Evolutionary conservation across 2,329 filamentous ascomycete genomes (phyloP).

Genomic region (Xylaria arbuscula): DNA sequence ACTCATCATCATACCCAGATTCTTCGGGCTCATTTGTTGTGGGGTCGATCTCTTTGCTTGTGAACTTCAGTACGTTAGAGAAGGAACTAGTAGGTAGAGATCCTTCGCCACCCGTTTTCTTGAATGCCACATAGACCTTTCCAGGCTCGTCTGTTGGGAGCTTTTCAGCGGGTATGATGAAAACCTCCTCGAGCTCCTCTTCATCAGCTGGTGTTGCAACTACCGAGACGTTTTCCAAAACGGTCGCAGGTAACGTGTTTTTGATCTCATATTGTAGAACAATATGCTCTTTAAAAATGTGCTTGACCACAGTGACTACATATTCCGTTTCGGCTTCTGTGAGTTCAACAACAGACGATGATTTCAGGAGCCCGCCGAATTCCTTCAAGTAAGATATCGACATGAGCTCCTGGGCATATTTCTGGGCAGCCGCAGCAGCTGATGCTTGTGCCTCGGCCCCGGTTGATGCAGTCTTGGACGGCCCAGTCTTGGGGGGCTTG

Average conservation of each 20-base stretch:
- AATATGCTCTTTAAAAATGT: constrained; percentile 97
- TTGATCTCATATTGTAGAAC: constrained; percentile 97
- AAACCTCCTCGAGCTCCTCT: constrained; percentile 88
- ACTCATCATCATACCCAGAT: constrained; percentile 94
- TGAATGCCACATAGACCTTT: constrained; percentile 95
- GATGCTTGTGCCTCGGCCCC: constrained; percentile 80
- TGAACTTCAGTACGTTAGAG: constrained; percentile 95
- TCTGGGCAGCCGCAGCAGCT: constrained; percentile 83
- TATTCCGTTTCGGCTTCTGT: constrained; percentile 99
- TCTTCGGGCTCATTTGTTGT: constrained; percentile 94
- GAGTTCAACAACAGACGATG: constrained; percentile 84
- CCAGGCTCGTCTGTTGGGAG: constrained; percentile 87
- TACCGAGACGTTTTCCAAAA: constrained; percentile 89
- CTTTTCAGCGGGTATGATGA: constrained; percentile 89
- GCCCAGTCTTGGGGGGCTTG: constrained; percentile 87
- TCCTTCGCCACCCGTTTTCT: constrained; percentile 79
- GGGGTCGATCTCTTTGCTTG: constrained; percentile 97
- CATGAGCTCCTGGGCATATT: constrained; percentile 88
- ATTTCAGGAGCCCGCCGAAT: constrained; percentile 93
- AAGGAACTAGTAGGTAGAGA: constrained; percentile 85
- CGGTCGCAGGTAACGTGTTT: constrained; percentile 92
- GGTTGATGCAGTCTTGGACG: constrained; percentile 75
- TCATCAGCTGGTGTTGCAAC: constrained; percentile 83
- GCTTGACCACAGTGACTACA: constrained; percentile 92
- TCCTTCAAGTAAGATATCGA: constrained; percentile 90